phyloP scores from a whole-genome alignment of 306 rosid species.

The Cicer cuneatum region DNA sequence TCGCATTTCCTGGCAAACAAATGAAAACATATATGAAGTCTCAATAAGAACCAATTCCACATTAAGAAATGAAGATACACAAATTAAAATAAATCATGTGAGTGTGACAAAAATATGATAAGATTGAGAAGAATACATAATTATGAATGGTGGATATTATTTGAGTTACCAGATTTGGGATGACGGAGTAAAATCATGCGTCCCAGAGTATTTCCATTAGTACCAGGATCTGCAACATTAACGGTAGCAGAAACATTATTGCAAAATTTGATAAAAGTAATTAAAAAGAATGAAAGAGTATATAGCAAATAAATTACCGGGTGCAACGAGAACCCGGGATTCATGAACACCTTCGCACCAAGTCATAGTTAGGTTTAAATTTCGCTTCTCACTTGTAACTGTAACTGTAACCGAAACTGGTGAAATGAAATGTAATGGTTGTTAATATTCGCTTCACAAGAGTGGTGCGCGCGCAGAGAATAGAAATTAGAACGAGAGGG shows the following conservation, averaged over 20 bases:
- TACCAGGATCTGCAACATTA: conserved; percentile 55
- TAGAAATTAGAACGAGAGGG: too few species aligned
- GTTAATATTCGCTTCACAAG: too few species aligned
- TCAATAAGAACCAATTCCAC: conserved; percentile 28
- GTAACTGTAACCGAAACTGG: not conserved
- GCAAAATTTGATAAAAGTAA: not conserved
- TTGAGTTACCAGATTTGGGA: conserved; percentile 73
- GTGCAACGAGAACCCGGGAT: conserved; percentile 73
- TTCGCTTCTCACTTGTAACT: not conserved
- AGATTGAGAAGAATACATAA: not conserved
- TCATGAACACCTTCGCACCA: conserved; percentile 73
- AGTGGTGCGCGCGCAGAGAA: too few species aligned
- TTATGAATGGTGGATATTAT: not conserved
- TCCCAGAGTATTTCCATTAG: conserved; percentile 60
- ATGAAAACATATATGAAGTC: conserved; percentile 12
- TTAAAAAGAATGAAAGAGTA: not conserved
- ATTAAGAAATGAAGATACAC: conserved; percentile 8
- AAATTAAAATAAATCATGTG: conserved; percentile 16
- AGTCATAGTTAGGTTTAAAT: conserved; percentile 52
- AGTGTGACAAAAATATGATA: not conserved
- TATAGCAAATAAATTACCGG: conserved; percentile 49
- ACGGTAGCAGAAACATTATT: not conserved
- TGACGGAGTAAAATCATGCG: conserved; percentile 66
- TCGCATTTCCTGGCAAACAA: conserved; percentile 60
- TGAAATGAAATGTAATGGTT: too few species aligned